Evolutionary conservation across 2,329 filamentous ascomycete genomes (phyloP).

Genomic region (Cryphonectria carpinicola): DNA sequence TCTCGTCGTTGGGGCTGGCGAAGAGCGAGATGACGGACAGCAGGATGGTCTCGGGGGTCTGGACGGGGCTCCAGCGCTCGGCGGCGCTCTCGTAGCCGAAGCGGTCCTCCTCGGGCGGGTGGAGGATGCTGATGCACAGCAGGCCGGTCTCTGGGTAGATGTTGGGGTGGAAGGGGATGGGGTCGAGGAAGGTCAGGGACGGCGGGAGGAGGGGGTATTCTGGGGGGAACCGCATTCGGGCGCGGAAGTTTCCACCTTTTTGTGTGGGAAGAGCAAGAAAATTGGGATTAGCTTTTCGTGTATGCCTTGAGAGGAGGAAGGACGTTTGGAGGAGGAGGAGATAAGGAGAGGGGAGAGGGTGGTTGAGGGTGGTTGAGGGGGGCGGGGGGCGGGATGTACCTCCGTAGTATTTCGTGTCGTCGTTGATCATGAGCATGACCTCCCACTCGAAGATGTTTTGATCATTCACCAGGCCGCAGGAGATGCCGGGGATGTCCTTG

Average conservation of each 20-base stretch:
- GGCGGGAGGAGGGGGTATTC: slow-evolving; percentile 89
- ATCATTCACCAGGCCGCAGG: slow-evolving; percentile 82
- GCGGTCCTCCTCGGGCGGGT: slow-evolving; percentile 91
- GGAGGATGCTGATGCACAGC: slow-evolving; percentile 96
- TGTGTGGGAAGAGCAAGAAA: slow-evolving; percentile 8
- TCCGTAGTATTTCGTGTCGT: slow-evolving; percentile 92
- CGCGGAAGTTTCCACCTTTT: slow-evolving; percentile 88
- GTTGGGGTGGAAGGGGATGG: slow-evolving; percentile 91
- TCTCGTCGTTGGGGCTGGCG: slow-evolving; percentile 91
- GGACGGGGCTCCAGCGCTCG: slow-evolving; percentile 94
- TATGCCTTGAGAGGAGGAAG: background rate
- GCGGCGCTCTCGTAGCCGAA: slow-evolving; percentile 89
- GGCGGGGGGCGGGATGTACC: slow-evolving; percentile 53
- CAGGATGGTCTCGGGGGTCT: slow-evolving; percentile 92
- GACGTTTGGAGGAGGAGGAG: slow-evolving; percentile 3
- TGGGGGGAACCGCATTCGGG: slow-evolving; percentile 78
- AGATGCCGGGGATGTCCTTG: slow-evolving; percentile 92
- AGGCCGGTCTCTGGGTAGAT: slow-evolving; percentile 79
- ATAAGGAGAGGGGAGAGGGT: slow-evolving; percentile 27
- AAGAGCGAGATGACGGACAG: slow-evolving; percentile 92
- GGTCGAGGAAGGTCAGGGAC: slow-evolving; percentile 81
- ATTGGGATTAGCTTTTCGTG: background rate
- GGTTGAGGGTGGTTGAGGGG: slow-evolving; percentile 36
- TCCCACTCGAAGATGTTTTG: slow-evolving; percentile 97
- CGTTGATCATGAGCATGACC: slow-evolving; percentile 97